Percentiles rank a stretch among this genome's conserved stretches.
phyloP scores from a whole-genome alignment of 2,329 filamentous ascomycete genomes.

The Dryadomyces quercus-mongolicae region DNA sequence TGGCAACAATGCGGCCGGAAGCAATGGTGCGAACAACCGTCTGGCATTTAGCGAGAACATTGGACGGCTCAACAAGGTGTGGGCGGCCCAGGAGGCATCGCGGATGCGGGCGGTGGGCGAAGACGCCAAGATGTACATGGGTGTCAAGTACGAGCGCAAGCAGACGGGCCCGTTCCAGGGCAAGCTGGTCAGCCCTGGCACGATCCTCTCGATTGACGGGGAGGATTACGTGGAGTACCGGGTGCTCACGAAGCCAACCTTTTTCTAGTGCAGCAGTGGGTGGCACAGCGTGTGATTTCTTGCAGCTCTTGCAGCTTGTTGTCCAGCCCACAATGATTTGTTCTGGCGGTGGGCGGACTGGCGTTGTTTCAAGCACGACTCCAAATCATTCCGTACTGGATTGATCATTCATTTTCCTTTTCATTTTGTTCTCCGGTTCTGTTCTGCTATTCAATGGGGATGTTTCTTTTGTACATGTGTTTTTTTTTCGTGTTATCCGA shows the following conservation, averaged over 20 bases:
- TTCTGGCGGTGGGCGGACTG: no score
- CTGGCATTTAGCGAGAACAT: slow-evolving; percentile 34
- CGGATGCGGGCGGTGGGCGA: slow-evolving; percentile 30
- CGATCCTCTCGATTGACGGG: slow-evolving; percentile 51
- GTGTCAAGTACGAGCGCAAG: slow-evolving; percentile 52
- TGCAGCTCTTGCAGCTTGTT: no score
- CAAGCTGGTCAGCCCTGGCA: slow-evolving; percentile 50
- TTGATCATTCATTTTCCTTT: neutral
- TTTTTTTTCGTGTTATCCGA: neutral
- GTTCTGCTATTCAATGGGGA: neutral
- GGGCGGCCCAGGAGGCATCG: slow-evolving; percentile 39
- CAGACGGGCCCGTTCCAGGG: slow-evolving; percentile 47
- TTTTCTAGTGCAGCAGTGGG: slow-evolving; percentile 30
- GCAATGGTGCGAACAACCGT: slow-evolving; percentile 12
- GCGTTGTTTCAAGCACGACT: neutral
- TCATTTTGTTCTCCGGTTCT: no score
- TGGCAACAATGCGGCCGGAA: slow-evolving; percentile 12
- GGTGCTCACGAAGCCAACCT: slow-evolving; percentile 50
- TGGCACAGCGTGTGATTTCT: neutral
- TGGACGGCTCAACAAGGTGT: slow-evolving; percentile 41
- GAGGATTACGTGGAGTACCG: slow-evolving; percentile 58
- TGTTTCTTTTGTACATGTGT: neutral
- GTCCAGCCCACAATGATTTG: no score
- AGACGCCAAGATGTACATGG: slow-evolving; percentile 44
- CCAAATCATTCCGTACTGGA: neutral